Percentiles rank a stretch among this genome's conserved stretches.
Conservation (phyloP, 169 alveolate genomes). For the Plasmodium falciparum region DNA sequence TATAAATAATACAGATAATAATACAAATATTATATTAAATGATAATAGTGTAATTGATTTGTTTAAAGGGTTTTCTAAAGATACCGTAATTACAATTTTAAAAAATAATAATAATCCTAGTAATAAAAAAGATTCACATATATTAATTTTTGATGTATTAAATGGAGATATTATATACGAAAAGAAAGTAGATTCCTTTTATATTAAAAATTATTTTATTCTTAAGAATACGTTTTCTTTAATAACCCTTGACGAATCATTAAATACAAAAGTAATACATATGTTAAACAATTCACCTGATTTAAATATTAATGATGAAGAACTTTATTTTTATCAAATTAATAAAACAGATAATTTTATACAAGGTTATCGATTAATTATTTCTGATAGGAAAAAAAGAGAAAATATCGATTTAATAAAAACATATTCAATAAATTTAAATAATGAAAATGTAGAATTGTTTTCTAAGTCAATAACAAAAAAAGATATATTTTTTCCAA, state of each 20-base stretch:
- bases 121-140: slow-evolving; percentile 12
- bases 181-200: slow-evolving; percentile 54
- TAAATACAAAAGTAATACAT: slow-evolving; percentile 30
- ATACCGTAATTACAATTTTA: slow-evolving; percentile 38
- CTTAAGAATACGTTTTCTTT: slow-evolving; percentile 15
- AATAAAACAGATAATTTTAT: slow-evolving; percentile 21
- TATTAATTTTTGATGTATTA: slow-evolving; percentile 54
- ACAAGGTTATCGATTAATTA: slow-evolving; percentile 39
- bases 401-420: slow-evolving; percentile 12
- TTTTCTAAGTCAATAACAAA: slow-evolving; percentile 54
- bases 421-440: slow-evolving; percentile 50
- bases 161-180: slow-evolving; percentile 41
- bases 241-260: slow-evolving; percentile 26
- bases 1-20: background rate
- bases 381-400: background rate
- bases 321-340: slow-evolving; percentile 45
- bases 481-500: slow-evolving; percentile 66
- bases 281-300: background rate
- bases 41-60: slow-evolving; percentile 12
- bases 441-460: slow-evolving; percentile 36
- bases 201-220: slow-evolving; percentile 36
- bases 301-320: slow-evolving; percentile 20
- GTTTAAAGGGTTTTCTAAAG: slow-evolving; percentile 68
- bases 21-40: slow-evolving; percentile 4
- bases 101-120: slow-evolving; percentile 6